Evolutionary conservation across 768 basidiomycete genomes (phyloP), one percentile per base, ranked within the genome.

Genomic region (Agaricus sinodeliciosus): DNA sequence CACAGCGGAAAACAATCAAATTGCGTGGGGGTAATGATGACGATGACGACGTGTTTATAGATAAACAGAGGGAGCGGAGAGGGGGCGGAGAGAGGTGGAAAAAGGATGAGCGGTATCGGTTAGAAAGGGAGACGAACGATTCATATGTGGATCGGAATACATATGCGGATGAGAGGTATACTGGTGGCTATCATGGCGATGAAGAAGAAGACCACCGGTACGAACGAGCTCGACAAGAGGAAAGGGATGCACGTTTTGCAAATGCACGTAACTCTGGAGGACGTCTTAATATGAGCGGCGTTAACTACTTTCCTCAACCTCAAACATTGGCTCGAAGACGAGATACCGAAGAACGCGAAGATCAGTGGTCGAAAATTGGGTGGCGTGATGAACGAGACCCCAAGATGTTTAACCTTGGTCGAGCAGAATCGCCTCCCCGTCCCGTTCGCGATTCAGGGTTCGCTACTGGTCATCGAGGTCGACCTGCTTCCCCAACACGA

Each of bases 291-390:
- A 11, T 16, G 28, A 16, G 12, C 31, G 28, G 16, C 15, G 40
- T 34, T 9, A 16, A 58, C 16, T 61, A 62, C 12, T 41, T 64
- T 15, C 64, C 65, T 13, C 62, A 62, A n/a, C 64, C 64, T 3
- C 65, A 65, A 9, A 48, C 59, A 1, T 60, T 66, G 63, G 49
- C 44, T 15, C 25, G 55, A 43, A 44, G 56, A 43, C 51, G 42
- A 12, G 43, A 36, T 8, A 54, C 16, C 3, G 25, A 39, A 15
- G 45, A 47, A 7, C 18, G 26, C 15, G 51, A 53, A 28, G 39
- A 35, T 45, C 22, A 26, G 8, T 43, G 48, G 43, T 12, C 37
- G 8, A 52, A 18, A 39, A 35, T 16, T 26, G 40, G 48, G 0
- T 26, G 35, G 3, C 54, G 48, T 13, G 48, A 39, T 43, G 44